Conservation (phyloP, 331 rosid genomes). For the Saraca asoca region DNA sequence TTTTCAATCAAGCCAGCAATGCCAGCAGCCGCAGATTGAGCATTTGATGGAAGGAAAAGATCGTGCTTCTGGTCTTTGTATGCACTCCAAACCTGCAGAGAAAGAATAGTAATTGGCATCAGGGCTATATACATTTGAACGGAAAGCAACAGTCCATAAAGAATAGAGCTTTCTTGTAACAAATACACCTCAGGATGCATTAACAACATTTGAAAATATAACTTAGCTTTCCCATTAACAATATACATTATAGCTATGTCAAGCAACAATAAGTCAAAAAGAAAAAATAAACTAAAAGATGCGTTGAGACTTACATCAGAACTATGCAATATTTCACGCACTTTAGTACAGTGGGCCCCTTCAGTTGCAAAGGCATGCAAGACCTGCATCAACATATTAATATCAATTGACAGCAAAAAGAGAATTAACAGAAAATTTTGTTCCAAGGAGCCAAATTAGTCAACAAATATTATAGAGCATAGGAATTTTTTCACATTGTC, state of each 20-base stretch:
- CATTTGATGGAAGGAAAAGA: slow-evolving; percentile 96
- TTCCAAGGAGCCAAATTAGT: slow-evolving; percentile 3
- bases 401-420: slow-evolving; percentile 28
- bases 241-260: neutral
- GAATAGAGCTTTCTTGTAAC: neutral
- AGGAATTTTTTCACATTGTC: neutral
- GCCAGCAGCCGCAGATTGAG: slow-evolving; percentile 98
- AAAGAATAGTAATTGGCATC: slow-evolving; percentile 21
- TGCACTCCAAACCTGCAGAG: slow-evolving; percentile 90
- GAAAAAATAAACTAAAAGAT: neutral
- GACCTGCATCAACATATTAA: slow-evolving; percentile 58
- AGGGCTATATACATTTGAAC: neutral
- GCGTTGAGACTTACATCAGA: slow-evolving; percentile 74
- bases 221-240: too few relatives aligned
- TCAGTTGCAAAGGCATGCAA: slow-evolving; percentile 98
- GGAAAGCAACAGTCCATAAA: neutral
- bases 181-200: slow-evolving; percentile 4
- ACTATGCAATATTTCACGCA: slow-evolving; percentile 80
- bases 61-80: slow-evolving; percentile 98
- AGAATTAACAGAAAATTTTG: slow-evolving; percentile 9
- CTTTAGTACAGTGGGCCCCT: slow-evolving; percentile 98
- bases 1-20: slow-evolving; percentile 94
- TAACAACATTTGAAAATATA: too few relatives aligned
- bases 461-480: slow-evolving; percentile 9
- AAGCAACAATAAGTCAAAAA: slow-evolving; percentile 17